Conservation (phyloP, 352 stramenopile species). For the Globisporangium mamillatum region DNA sequence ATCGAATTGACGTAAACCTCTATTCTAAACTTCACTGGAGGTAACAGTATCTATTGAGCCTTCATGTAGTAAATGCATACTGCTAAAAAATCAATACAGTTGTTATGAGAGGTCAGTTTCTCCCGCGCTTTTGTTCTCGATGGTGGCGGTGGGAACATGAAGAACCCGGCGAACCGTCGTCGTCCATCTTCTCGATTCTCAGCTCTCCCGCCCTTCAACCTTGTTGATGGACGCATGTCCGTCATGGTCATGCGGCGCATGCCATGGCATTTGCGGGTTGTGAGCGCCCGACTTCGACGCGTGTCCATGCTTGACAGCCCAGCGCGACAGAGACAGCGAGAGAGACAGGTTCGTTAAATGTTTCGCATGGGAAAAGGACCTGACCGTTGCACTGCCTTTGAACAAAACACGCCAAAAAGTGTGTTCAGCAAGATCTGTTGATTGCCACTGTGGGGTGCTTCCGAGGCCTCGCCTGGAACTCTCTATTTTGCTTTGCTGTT, state of each 20-base stretch:
- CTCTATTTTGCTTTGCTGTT: not conserved
- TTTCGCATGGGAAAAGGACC: not conserved
- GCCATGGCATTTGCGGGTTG: too few relatives aligned
- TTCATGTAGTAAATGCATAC: not conserved
- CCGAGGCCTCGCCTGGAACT: not conserved
- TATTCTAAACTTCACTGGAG: not conserved
- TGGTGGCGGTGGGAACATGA: not conserved
- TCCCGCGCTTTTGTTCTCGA: conserved; percentile 12
- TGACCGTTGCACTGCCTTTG: not conserved
- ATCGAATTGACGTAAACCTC: not conserved
- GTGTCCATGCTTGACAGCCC: not conserved
- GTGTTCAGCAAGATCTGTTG: not conserved
- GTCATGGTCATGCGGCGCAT: too few relatives aligned
- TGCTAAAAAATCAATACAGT: not conserved
- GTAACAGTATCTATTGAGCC: not conserved
- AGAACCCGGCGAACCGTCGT: not conserved
- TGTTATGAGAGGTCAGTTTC: not conserved
- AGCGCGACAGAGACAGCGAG: not conserved
- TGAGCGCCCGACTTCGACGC: not conserved
- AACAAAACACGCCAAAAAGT: not conserved
- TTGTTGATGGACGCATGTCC: not conserved
- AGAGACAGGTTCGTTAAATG: not conserved
- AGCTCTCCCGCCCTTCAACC: not conserved
- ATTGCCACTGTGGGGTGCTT: not conserved
- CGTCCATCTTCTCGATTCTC: not conserved